Base-by-base conservation (phyloP, 768 basidiomycete species). In the Mycena amicta region DNA sequence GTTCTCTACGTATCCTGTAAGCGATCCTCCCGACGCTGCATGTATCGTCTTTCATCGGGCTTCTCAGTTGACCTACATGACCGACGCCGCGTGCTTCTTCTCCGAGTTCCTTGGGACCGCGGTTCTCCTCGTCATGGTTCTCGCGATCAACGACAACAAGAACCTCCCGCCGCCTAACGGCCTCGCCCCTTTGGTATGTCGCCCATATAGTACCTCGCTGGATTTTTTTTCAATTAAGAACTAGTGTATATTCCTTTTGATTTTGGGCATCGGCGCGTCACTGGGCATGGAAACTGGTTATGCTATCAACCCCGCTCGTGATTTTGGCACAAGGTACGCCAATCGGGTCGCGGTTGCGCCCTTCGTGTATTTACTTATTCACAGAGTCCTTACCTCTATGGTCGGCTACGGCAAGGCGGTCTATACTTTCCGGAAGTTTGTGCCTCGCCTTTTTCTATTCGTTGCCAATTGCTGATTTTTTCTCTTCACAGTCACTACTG, bases 361-460 rank as follows among this genome's bases (percentile, higher is more conserved):
- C 5, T 20, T 43, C 28, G 31, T 53, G 25, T 26, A 8, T 8
- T 25, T n/a, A n/a, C 11, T 37, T 50, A 1, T n/a, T 29, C 23
- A 31, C 2, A 79, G 88, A 8, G 62, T 90, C 30, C 69, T 89
- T 67, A 88, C 86, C 1, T 80, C 87, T 4, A 88, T 89, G 84
- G 87, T 80, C 5, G 89, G 88, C n/a, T 90, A 88, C 63, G 88
- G 88, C 22, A 71, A 70, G 66, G 75, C 77, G 39, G 83, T 79
- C 18, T 82, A 74, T 72, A 76, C 74, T 1, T 80, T 69, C 68
- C 66, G 79, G 56, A 73, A 75, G 80, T 80, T 55, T 28, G 75
- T 67, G 26, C 31, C 37, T 25, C 22, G 30, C 40, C 27, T 8
- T 22, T 11, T 18, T 12, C 25, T n/a, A n/a, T n/a, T 1, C 53